Base-by-base conservation (phyloP, 257 asterid species). In the Capsicum pubescens region DNA sequence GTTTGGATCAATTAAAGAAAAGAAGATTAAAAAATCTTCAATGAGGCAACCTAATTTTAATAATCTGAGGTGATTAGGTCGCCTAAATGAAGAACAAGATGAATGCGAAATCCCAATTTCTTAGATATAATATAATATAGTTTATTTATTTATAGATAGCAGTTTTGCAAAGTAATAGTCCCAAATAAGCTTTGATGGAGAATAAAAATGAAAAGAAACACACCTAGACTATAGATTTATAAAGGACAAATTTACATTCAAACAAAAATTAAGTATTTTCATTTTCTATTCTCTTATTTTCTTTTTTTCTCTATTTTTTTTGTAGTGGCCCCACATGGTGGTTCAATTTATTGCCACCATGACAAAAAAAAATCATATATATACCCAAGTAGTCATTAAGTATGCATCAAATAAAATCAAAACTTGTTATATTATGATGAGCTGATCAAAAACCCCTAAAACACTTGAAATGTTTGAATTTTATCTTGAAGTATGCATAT, bases 401-500 rank as follows among this genome's bases (percentile, higher is more conserved):
- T 52, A 72, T 26, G 81, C 81, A 26, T 76, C 81, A 46, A 77
- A 26, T 44, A 54, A 26, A 52, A 54, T 52, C 32, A 77, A 77
- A 77, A 71, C 19, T 46, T 71, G 7, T 39, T 17, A 71, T 71
- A n/a, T 48, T 48, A 66, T 32, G 72, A 26, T 66, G 46, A 66
- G 46, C 11, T 72, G 60, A 46, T 71, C 17, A 44, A 70, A 9
- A 52, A 64, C 3, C 71, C 44, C 71, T 32, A 64, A 39, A 26
- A 64, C 44, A 64, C 17, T 64, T 64, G 71, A 64, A 32, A 52
- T 14, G 17, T 76, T 67, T 39, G 39, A 13, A 7, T 21, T 7
- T 48, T 56, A 93, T 89, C 92, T 92, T 35, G 97, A 90, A 55
- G 92, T 90, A 1, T 85, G 88, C 86, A 86, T 82, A 69, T 69